Conservation (phyloP, 352 stramenopile genomes). For the Peronospora tabacina region DNA sequence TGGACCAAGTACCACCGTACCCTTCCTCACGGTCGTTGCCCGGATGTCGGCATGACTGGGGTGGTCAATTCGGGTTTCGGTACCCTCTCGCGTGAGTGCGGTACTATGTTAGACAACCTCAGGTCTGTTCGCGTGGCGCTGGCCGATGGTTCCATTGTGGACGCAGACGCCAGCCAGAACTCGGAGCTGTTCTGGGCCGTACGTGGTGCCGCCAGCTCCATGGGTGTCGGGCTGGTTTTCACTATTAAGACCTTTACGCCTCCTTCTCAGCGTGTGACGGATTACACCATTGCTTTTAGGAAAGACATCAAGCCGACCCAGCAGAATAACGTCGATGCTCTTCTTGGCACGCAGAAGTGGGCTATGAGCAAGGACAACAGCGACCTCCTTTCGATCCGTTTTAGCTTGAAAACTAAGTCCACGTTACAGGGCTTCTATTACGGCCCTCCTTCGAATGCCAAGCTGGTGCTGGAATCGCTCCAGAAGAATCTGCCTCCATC, state of each 20-base stretch:
- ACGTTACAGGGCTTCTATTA: constrained; percentile 21
- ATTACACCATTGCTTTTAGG: constrained; percentile 24
- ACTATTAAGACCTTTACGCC: constrained; percentile 17
- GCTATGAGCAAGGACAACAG: constrained; percentile 21
- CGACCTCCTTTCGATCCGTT: constrained; percentile 24
- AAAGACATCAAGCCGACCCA: constrained; percentile 12
- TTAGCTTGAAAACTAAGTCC: constrained; percentile 14
- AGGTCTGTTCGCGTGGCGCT: constrained; percentile 19
- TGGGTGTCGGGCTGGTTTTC: constrained; percentile 23
- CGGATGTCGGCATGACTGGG: constrained; percentile 26
- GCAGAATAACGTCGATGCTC: constrained; percentile 22
- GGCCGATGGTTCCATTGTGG: constrained; percentile 21
- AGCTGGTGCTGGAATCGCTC: constrained; percentile 10
- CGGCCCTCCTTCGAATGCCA: constrained; percentile 1
- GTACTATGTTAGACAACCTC: constrained; percentile 26
- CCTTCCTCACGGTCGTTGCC: constrained; percentile 21
- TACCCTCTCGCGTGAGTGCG: constrained; percentile 15
- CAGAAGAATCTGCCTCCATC: constrained; percentile 14
- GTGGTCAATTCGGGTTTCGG: constrained; percentile 21
- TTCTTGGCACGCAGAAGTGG: constrained; percentile 21
- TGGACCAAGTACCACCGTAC: constrained; percentile 14
- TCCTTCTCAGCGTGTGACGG: constrained; percentile 6
- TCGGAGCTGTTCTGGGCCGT: constrained; percentile 22
- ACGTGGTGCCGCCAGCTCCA: constrained; percentile 20
- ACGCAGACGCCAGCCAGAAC: constrained; percentile 17